These are phyloP conservation scores for Dactylellina leptospora DNA, from an alignment of 2,329 filamentous ascomycete genomes.

Conservation along the genomic window DNA sequence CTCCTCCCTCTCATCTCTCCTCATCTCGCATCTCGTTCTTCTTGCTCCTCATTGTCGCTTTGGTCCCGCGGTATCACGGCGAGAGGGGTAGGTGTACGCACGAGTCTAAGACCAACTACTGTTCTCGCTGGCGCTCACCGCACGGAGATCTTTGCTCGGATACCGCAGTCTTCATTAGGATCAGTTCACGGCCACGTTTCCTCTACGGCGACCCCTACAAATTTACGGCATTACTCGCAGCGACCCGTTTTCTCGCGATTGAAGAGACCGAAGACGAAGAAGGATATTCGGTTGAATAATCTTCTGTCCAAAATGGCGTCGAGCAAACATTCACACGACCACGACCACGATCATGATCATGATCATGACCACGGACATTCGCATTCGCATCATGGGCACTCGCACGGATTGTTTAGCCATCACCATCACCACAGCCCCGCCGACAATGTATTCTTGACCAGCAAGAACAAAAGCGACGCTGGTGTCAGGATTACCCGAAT, in stretches of 20 bases:
- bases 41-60: neutral
- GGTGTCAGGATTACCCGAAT: constrained; percentile 93
- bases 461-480: constrained; percentile 85
- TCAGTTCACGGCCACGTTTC: constrained; percentile 23
- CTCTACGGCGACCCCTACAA: neutral
- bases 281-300: neutral
- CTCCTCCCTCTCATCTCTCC: constrained; percentile 4
- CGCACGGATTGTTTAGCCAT: constrained; percentile 67
- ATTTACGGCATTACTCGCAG: neutral
- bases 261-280: constrained; percentile 18
- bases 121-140: constrained; percentile 8
- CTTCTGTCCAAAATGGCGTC: constrained; percentile 45
- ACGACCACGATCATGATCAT: constrained; percentile 55
- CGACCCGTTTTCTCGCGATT: constrained; percentile 8
- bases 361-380: constrained; percentile 59
- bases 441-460: constrained; percentile 83
- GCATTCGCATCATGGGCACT: constrained; percentile 63
- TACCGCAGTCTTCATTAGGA: neutral
- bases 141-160: constrained; percentile 43
- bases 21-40: neutral
- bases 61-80: constrained; percentile 10
- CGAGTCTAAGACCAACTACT: neutral
- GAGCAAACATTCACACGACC: constrained; percentile 61
- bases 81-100: constrained; percentile 10
- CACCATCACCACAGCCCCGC: constrained; percentile 77